These are phyloP conservation scores for Dactylonectria macrodidyma DNA, from an alignment of 2,329 filamentous ascomycete genomes.

Conservation along the genomic window DNA sequence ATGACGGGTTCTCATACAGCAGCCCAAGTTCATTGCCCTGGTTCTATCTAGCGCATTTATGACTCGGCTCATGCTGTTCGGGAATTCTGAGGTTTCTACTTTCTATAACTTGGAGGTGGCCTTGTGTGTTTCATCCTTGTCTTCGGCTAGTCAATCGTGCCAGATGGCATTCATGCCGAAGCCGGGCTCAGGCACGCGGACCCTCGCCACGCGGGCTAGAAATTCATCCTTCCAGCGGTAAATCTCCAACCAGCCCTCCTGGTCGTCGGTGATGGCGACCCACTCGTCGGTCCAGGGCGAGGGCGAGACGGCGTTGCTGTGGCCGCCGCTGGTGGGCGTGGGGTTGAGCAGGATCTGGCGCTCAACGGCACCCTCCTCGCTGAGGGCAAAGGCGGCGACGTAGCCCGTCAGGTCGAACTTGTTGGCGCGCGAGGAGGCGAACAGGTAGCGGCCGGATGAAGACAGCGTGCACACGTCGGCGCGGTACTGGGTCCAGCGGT, in stretches of 20 bases:
- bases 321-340: slow-evolving; percentile 88
- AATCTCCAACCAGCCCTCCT: slow-evolving; percentile 89
- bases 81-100: not conserved
- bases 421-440: slow-evolving; percentile 88
- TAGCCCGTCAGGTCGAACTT: slow-evolving; percentile 83
- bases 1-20: not conserved
- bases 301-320: slow-evolving; percentile 89
- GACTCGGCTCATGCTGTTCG: not conserved
- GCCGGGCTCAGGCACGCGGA: slow-evolving; percentile 86
- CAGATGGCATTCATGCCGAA: slow-evolving; percentile 98
- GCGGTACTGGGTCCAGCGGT: slow-evolving; percentile 77
- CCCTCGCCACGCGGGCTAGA: slow-evolving; percentile 81
- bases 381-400: slow-evolving; percentile 83
- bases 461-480: slow-evolving; percentile 87
- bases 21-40: not conserved
- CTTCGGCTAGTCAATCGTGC: slow-evolving; percentile 72
- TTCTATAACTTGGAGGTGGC: not conserved
- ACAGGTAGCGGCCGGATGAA: slow-evolving; percentile 80
- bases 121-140: not conserved
- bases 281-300: slow-evolving; percentile 90
- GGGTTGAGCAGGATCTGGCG: slow-evolving; percentile 85
- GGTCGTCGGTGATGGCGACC: slow-evolving; percentile 91
- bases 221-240: slow-evolving; percentile 90
- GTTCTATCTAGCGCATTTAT: not conserved
- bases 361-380: slow-evolving; percentile 79